These are phyloP conservation scores for Coprinellus micaceus DNA, from an alignment of 768 basidiomycete species.

Conservation along the genomic window DNA sequence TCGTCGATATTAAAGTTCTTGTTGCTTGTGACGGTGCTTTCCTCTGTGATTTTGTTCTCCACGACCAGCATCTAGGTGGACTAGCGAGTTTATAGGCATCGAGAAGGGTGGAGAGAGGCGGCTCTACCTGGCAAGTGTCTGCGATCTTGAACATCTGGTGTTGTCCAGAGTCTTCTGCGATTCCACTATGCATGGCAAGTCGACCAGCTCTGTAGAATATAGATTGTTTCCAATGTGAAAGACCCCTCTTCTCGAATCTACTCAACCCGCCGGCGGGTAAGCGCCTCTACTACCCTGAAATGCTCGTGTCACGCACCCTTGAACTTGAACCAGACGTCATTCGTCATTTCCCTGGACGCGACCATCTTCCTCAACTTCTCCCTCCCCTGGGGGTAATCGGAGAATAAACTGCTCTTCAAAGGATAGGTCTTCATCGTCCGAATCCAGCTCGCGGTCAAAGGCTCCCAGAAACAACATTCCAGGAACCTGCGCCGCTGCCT, in stretches of 20 bases:
- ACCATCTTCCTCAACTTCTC: constrained; percentile 82
- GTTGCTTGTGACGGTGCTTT: constrained; percentile 58
- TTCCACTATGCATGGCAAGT: constrained; percentile 91
- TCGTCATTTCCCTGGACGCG: constrained; percentile 66
- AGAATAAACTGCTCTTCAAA: constrained; percentile 98
- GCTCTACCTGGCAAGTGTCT: constrained; percentile 95
- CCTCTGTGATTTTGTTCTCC: constrained; percentile 66
- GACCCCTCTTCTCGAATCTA: constrained; percentile 87
- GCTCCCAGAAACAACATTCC: constrained; percentile 87
- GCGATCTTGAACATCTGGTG: constrained; percentile 97
- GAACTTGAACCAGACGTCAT: constrained; percentile 97
- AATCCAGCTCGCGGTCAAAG: constrained; percentile 93
- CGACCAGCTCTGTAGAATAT: constrained; percentile 91
- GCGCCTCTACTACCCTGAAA: not conserved
- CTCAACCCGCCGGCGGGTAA: constrained; percentile 8
- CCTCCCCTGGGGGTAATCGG: constrained; percentile 81
- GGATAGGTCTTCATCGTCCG: constrained; percentile 88
- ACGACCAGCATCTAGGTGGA: constrained; percentile 83
- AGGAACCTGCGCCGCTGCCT: constrained; percentile 73
- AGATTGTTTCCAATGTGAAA: constrained; percentile 81
- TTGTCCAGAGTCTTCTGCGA: constrained; percentile 94
- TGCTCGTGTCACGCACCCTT: constrained; percentile 57
- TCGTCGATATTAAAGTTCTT: constrained; percentile 87
- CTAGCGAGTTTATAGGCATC: constrained; percentile 13
- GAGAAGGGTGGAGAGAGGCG: no score